A percentile compares a stretch with the other conserved stretches of the same genome.
Conservation (phyloP, 495 filamentous ascomycete species). For the Talaromyces thailandensis region DNA sequence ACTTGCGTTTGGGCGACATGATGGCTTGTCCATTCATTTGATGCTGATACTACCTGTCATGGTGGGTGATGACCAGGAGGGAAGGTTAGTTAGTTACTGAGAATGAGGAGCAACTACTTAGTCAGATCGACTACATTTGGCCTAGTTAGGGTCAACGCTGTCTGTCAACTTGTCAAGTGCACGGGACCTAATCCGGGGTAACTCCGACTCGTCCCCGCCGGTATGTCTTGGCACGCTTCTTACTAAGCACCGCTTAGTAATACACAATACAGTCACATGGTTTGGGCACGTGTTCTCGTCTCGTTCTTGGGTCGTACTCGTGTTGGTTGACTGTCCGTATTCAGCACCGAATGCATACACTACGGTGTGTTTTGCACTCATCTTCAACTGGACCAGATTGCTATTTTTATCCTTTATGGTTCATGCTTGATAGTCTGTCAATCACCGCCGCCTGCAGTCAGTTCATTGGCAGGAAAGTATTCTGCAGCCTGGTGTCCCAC, state of each 20-base stretch:
- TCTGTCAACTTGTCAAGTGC: background rate
- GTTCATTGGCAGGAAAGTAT: background rate
- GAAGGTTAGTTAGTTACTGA: background rate
- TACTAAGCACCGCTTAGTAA: background rate
- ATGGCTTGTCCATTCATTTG: background rate
- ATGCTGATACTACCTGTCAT: background rate
- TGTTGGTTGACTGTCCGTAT: background rate
- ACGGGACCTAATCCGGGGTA: background rate
- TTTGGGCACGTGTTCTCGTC: background rate
- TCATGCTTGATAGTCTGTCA: background rate
- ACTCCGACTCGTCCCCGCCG: background rate
- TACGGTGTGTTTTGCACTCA: too few relatives aligned
- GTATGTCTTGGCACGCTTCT: background rate
- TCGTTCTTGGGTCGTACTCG: background rate
- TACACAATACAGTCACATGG: background rate
- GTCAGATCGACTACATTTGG: too few relatives aligned
- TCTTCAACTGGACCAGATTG: too few relatives aligned
- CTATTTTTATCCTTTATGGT: background rate
- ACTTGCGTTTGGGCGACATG: constrained; percentile 1
- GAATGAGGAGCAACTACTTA: background rate
- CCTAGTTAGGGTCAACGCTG: background rate
- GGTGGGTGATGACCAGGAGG: background rate
- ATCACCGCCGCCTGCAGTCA: background rate
- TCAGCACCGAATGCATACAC: background rate
- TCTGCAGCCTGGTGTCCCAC: background rate